Evolutionary conservation across 805 yeast genomes (phyloP).

Genomic region (Lipomyces starkeyi): DNA sequence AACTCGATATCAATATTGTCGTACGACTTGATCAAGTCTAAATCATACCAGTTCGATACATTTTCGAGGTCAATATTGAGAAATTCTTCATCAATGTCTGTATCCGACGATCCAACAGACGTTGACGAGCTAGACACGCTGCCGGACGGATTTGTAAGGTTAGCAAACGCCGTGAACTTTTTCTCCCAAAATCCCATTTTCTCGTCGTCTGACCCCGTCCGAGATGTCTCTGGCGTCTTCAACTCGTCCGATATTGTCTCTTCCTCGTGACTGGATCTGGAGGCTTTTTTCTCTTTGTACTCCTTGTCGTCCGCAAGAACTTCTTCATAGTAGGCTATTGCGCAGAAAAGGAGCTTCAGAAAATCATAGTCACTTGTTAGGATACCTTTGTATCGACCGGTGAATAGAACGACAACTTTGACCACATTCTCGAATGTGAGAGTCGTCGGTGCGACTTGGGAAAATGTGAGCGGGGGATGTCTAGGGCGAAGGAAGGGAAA

Average conservation of each 20-base stretch:
- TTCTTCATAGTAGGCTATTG: slow-evolving; percentile 47
- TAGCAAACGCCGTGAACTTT: slow-evolving; percentile 19
- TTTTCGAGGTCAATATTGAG: slow-evolving; percentile 31
- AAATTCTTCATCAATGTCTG: slow-evolving; percentile 38
- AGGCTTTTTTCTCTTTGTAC: slow-evolving; percentile 26
- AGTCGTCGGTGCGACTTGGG: slow-evolving; percentile 39
- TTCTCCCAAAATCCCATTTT: slow-evolving; percentile 28
- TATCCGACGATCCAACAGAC: slow-evolving; percentile 20
- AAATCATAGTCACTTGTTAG: slow-evolving; percentile 51
- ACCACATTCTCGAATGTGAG: slow-evolving; percentile 51
- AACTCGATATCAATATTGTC: slow-evolving; percentile 54
- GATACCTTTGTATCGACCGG: slow-evolving; percentile 51
- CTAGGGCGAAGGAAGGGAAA: slow-evolving; percentile 57
- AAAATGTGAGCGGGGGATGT: slow-evolving; percentile 25
- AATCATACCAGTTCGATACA: slow-evolving; percentile 42
- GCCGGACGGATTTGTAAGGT: slow-evolving; percentile 8
- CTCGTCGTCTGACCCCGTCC: background rate
- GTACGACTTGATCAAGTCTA: slow-evolving; percentile 51
- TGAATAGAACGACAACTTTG: slow-evolving; percentile 55
- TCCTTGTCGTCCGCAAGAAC: slow-evolving; percentile 16
- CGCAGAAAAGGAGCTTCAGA: slow-evolving; percentile 55
- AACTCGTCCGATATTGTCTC: slow-evolving; percentile 26
- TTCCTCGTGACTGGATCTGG: slow-evolving; percentile 31
- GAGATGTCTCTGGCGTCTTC: background rate
- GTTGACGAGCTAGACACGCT: slow-evolving; percentile 10